Conservation (phyloP, 2,329 filamentous ascomycete species). For the Cladosporium austrohemisphaericum region DNA sequence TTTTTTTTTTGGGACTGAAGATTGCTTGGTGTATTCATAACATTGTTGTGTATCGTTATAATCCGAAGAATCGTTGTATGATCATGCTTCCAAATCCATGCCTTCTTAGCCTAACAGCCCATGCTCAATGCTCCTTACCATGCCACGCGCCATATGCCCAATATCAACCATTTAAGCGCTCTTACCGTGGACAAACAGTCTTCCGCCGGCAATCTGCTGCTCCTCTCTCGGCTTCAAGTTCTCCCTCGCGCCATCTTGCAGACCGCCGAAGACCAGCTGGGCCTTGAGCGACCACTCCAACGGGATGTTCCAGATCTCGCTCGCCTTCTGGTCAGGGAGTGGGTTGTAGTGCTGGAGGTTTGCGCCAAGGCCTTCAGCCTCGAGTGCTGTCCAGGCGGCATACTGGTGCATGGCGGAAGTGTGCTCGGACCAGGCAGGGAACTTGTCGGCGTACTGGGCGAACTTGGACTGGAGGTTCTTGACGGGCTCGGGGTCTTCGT, state of each 20-base stretch:
- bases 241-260: conserved; percentile 44
- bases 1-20: no score
- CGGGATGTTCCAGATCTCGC: conserved; percentile 66
- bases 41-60: no score
- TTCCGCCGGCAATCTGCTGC: conserved; percentile 27
- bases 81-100: no score
- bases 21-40: no score
- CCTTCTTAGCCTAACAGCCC: no score
- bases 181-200: conserved; percentile 28
- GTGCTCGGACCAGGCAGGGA: conserved; percentile 73
- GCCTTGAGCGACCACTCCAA: conserved; percentile 71
- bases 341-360: conserved; percentile 32
- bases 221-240: conserved; percentile 26
- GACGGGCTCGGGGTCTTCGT: conserved; percentile 69
- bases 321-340: conserved; percentile 70
- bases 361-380: conserved; percentile 29
- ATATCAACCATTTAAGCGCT: neutral
- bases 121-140: neutral
- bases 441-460: conserved; percentile 72
- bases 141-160: neutral
- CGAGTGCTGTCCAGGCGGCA: conserved; percentile 28
- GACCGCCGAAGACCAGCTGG: conserved; percentile 70
- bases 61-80: no score
- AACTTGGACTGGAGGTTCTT: conserved; percentile 64
- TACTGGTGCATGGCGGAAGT: conserved; percentile 53